Conservation (phyloP, 78 protist species). For the Tieghemostelium lacteum region DNA sequence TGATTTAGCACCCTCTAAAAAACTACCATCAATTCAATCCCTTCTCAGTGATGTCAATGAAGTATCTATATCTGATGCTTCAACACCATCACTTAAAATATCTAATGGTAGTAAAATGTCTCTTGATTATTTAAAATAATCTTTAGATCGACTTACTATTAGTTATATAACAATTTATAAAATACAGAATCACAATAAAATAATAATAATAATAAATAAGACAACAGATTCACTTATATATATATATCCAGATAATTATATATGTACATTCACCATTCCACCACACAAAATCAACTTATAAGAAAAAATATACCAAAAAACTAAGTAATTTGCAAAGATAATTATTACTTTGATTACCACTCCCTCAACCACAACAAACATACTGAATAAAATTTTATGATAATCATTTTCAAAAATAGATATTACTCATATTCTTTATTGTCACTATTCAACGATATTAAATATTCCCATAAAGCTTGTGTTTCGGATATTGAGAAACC, state of each 20-base stretch:
- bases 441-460: too few species aligned
- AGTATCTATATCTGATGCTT: slow-evolving; percentile 9
- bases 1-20: neutral
- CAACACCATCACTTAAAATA: slow-evolving; percentile 9
- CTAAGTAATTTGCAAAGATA: too few species aligned
- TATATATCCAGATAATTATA: too few species aligned
- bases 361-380: too few species aligned
- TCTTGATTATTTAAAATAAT: neutral
- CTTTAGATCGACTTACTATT: neutral
- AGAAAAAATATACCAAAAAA: too few species aligned
- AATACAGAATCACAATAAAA: slow-evolving; percentile 7
- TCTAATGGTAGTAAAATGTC: neutral
- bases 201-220: neutral
- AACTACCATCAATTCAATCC: slow-evolving; percentile 55
- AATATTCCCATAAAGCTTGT: too few species aligned
- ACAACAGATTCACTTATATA: neutral
- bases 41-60: slow-evolving; percentile 49
- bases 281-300: neutral
- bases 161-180: neutral
- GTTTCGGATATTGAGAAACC: too few species aligned
- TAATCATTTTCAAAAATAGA: too few species aligned
- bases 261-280: too few species aligned
- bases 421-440: too few species aligned
- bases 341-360: too few species aligned
- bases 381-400: too few species aligned